Conservation (phyloP, 495 filamentous ascomycete species). For the Hyaloscypha finlandica region DNA sequence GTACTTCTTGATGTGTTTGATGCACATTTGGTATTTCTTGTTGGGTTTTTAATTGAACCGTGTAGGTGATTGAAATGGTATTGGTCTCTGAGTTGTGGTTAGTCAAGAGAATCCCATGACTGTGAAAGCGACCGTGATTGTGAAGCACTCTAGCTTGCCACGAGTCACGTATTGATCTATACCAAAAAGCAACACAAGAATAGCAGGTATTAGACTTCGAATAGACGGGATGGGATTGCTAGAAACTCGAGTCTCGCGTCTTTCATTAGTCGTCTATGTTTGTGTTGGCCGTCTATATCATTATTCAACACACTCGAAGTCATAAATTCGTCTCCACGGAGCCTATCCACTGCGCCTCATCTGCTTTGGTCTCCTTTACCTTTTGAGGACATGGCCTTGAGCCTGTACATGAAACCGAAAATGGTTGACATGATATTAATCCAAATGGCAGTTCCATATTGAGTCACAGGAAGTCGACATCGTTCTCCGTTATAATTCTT, state of each 20-base stretch:
- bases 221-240: neutral
- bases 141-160: no score
- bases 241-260: neutral
- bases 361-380: neutral
- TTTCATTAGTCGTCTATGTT: neutral
- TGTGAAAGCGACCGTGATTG: no score
- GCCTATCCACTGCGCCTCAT: neutral
- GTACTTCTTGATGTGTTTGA: neutral
- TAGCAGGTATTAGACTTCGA: neutral
- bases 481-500: slow-evolving; percentile 30
- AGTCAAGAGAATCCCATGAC: neutral
- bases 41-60: neutral
- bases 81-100: neutral
- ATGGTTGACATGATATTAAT: slow-evolving; percentile 23
- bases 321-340: neutral
- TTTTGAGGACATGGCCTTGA: neutral
- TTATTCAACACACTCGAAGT: neutral
- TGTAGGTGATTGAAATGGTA: neutral
- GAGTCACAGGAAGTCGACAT: slow-evolving; percentile 1
- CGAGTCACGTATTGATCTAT: no score
- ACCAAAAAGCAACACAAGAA: neutral
- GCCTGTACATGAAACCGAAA: slow-evolving; percentile 24
- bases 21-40: neutral
- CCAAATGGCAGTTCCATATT: slow-evolving; percentile 4
- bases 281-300: neutral